These are phyloP conservation scores for Ramaria rubella DNA, from an alignment of 768 basidiomycete species.

Conservation along the genomic window DNA sequence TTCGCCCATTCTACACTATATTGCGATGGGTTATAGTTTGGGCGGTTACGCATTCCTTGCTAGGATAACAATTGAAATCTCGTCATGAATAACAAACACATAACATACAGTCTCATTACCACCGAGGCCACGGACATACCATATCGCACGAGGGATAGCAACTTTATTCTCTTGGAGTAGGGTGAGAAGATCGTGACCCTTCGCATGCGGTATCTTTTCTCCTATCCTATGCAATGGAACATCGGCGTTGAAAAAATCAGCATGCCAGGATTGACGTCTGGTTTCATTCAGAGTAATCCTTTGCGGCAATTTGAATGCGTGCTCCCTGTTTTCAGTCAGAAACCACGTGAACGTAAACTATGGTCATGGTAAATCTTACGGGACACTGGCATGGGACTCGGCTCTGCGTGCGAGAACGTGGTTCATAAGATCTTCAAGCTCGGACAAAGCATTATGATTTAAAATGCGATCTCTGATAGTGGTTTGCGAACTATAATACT, in stretches of 20 bases:
- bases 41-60: conserved; percentile 73
- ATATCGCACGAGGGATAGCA: conserved; percentile 74
- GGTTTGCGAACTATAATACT: conserved; percentile 54
- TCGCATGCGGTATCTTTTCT: conserved; percentile 81
- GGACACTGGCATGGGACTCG: conserved; percentile 49
- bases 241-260: conserved; percentile 71
- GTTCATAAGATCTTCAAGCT: conserved; percentile 69
- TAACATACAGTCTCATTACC: conserved; percentile 74
- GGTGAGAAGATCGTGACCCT: conserved; percentile 78
- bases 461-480: conserved; percentile 46
- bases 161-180: conserved; percentile 70
- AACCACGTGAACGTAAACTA: background rate
- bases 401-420: conserved; percentile 63
- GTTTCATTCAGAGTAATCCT: conserved; percentile 75
- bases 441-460: conserved; percentile 44
- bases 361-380: conserved; percentile 40
- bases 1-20: conserved; percentile 85
- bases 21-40: conserved; percentile 72
- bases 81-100: background rate
- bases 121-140: conserved; percentile 83
- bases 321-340: conserved; percentile 35
- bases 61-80: conserved; percentile 21
- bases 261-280: conserved; percentile 77
- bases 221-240: conserved; percentile 77
- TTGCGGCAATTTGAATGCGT: conserved; percentile 74